A percentile compares a stretch with the other conserved stretches of the same genome.
phyloP scores from a whole-genome alignment of 139 green algal species.

The Coelastrella sp. region DNA sequence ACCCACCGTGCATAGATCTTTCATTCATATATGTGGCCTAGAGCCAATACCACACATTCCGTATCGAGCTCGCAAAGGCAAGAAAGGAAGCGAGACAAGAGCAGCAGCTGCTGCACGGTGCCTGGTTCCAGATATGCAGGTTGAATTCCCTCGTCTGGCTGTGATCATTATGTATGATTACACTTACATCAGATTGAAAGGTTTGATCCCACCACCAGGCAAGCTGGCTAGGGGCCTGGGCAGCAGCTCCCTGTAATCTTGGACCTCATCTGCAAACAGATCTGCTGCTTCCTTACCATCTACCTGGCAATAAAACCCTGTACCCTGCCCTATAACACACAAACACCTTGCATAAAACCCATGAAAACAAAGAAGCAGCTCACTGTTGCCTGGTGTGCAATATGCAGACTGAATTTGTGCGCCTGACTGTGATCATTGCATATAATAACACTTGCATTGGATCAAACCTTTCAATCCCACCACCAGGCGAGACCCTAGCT shows the following conservation, averaged over 20 bases:
- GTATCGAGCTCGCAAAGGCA: too few species aligned
- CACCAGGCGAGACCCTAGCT: slow-evolving; percentile 79
- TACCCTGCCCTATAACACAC: too few species aligned
- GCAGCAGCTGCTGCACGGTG: background rate
- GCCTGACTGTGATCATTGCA: slow-evolving; percentile 85
- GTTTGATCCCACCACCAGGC: slow-evolving; percentile 77
- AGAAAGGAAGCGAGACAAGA: background rate
- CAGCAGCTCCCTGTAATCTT: slow-evolving; percentile 55
- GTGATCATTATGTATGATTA: slow-evolving; percentile 83
- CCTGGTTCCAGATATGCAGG: slow-evolving; percentile 48
- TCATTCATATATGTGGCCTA: too few species aligned
- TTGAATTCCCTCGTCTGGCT: slow-evolving; percentile 72
- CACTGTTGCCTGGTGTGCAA: slow-evolving; percentile 27
- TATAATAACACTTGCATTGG: slow-evolving; percentile 70
- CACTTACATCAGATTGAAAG: slow-evolving; percentile 46
- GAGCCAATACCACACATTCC: too few species aligned
- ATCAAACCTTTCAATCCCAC: slow-evolving; percentile 78
- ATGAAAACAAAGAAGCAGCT: background rate
- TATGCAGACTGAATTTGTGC: slow-evolving; percentile 63
- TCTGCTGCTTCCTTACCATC: slow-evolving; percentile 81
- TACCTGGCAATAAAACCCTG: too few species aligned
- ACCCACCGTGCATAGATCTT: too few species aligned
- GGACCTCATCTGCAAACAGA: slow-evolving; percentile 91
- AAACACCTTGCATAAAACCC: too few species aligned
- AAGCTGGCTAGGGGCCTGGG: slow-evolving; percentile 72